Evolutionary conservation across 129 eudicot genomes (phyloP).

Genomic region (Escallonia rubra): DNA sequence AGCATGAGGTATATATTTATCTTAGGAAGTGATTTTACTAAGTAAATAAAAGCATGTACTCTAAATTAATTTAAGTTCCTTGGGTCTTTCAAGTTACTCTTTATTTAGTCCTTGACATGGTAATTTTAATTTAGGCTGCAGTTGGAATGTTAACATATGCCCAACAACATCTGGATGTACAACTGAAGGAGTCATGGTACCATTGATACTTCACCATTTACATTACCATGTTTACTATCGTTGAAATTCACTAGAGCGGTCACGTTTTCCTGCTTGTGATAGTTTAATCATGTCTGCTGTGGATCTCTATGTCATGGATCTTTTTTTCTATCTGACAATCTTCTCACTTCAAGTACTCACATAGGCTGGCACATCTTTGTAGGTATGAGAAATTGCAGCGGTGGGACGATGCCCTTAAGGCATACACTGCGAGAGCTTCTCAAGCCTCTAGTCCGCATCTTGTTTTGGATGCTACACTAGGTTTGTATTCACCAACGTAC

Average conservation of each 20-base stretch:
- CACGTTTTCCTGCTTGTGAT: not conserved
- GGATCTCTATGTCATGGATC: not conserved
- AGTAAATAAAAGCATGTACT: no score
- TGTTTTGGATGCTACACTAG: conserved; percentile 86
- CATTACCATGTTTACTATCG: no score
- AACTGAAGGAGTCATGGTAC: conserved; percentile 96
- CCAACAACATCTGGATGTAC: conserved; percentile 85
- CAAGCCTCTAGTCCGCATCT: conserved; percentile 81
- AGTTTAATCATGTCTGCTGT: not conserved
- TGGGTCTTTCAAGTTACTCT: no score
- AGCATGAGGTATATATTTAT: conserved; percentile 73
- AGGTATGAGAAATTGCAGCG: conserved; percentile 98
- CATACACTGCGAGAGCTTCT: conserved; percentile 80
- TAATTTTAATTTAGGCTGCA: conserved; percentile 60
- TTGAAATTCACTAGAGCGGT: no score
- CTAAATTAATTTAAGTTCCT: no score
- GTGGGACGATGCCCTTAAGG: conserved; percentile 97
- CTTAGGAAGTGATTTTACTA: not conserved
- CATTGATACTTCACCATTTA: not conserved
- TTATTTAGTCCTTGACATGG: no score
- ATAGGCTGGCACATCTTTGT: conserved; percentile 21
- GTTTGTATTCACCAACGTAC: conserved; percentile 28
- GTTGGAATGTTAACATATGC: conserved; percentile 95
- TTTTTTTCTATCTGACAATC: not conserved
- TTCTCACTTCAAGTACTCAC: conserved; percentile 11